Conservation (phyloP, 2,329 filamentous ascomycete species). For the Neopestalotiopsis sp. region DNA sequence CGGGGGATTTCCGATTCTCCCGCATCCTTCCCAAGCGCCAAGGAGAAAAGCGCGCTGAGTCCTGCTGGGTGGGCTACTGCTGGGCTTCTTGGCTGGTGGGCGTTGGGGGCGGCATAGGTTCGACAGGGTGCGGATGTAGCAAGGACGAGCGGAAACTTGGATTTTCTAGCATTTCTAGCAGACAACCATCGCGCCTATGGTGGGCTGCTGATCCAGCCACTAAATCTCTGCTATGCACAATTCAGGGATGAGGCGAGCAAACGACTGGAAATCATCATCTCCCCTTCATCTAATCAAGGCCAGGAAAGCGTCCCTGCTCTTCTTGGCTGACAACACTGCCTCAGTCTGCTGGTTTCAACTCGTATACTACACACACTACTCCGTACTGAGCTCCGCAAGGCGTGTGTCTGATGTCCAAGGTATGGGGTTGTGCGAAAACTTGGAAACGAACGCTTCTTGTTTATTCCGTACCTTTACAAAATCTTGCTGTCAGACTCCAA, state of each 20-base stretch:
- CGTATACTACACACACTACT: background rate
- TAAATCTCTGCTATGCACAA: slow-evolving; percentile 4
- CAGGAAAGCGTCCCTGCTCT: background rate
- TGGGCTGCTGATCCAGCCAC: background rate
- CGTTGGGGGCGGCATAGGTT: background rate
- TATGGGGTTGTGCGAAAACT: background rate
- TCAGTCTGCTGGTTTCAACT: background rate
- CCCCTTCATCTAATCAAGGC: slow-evolving; percentile 8
- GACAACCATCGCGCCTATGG: background rate
- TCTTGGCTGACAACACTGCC: slow-evolving; percentile 5
- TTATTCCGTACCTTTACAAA: too few relatives aligned
- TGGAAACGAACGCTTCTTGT: background rate
- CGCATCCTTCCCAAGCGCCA: background rate
- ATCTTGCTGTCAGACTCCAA: background rate
- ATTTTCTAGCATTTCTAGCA: background rate
- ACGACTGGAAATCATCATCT: slow-evolving; percentile 11
- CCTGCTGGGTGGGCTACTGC: background rate
- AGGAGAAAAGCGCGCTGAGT: too few relatives aligned
- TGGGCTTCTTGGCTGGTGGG: background rate
- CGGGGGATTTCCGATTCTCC: background rate
- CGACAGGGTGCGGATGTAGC: background rate
- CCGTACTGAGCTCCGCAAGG: background rate
- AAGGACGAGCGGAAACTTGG: background rate
- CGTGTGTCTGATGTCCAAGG: background rate
- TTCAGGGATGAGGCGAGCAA: slow-evolving; percentile 8